phyloP scores from a whole-genome alignment of 2,329 filamentous ascomycete species.

The Alternaria sp. region DNA sequence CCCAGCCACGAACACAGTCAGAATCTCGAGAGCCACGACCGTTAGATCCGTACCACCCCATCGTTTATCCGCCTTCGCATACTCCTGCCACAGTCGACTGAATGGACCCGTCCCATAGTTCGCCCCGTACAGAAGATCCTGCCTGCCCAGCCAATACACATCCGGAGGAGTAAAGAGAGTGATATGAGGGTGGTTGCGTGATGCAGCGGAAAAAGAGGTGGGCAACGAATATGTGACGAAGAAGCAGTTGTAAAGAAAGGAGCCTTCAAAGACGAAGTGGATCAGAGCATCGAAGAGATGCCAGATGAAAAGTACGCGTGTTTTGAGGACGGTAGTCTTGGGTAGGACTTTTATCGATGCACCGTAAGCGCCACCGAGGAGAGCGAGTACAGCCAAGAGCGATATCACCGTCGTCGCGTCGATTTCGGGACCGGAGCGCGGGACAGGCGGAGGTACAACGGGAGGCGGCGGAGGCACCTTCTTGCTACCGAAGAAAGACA shows the following conservation, averaged over 20 bases:
- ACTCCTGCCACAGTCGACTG: slow-evolving; percentile 68
- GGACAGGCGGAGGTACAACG: slow-evolving; percentile 59
- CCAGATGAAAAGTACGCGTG: slow-evolving; percentile 88
- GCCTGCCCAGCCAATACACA: slow-evolving; percentile 61
- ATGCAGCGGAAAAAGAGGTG: slow-evolving; percentile 40
- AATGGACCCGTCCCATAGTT: slow-evolving; percentile 62
- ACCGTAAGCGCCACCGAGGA: slow-evolving; percentile 61
- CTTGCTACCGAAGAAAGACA: slow-evolving; percentile 32
- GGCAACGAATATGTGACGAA: slow-evolving; percentile 65
- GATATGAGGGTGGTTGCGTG: slow-evolving; percentile 39
- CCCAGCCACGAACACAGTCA: slow-evolving; percentile 66
- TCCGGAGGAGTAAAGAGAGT: slow-evolving; percentile 53
- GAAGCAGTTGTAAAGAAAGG: slow-evolving; percentile 93
- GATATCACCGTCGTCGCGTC: slow-evolving; percentile 61
- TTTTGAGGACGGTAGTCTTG: slow-evolving; percentile 59
- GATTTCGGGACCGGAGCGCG: slow-evolving; percentile 54
- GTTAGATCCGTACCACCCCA: slow-evolving; percentile 66
- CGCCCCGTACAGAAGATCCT: slow-evolving; percentile 64
- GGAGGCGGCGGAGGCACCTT: slow-evolving; percentile 62
- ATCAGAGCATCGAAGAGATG: slow-evolving; percentile 91
- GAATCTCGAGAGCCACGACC: slow-evolving; percentile 64
- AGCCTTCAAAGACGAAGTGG: slow-evolving; percentile 89
- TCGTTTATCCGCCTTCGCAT: slow-evolving; percentile 67
- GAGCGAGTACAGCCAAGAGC: slow-evolving; percentile 59
- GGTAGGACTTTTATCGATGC: slow-evolving; percentile 61